These are phyloP conservation scores for Dendrobium catenatum DNA, from an alignment of 106 monocot species.

Conservation along the genomic window DNA sequence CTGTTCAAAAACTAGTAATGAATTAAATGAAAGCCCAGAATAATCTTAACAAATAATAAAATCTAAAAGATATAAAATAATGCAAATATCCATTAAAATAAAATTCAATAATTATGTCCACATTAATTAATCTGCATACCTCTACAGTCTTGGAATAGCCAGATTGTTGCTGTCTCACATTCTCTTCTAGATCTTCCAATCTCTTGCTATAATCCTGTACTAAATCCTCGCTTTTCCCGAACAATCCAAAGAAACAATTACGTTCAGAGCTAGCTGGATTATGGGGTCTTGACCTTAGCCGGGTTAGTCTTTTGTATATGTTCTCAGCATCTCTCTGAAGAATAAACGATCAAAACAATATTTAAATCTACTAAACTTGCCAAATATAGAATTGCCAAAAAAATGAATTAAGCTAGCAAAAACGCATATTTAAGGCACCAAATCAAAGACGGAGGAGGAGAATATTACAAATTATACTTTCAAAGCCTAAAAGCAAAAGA, in stretches of 20 bases:
- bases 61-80: neutral
- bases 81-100: neutral
- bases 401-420: neutral
- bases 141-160: slow-evolving; percentile 29
- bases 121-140: slow-evolving; percentile 22
- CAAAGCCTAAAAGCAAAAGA: neutral
- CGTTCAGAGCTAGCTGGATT: slow-evolving; percentile 15
- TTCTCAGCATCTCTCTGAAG: slow-evolving; percentile 59
- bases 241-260: slow-evolving; percentile 46
- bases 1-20: neutral
- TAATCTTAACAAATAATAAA: neutral
- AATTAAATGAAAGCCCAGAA: neutral
- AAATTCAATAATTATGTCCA: neutral
- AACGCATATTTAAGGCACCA: neutral
- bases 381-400: neutral
- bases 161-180: slow-evolving; percentile 68
- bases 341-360: neutral
- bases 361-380: neutral
- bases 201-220: slow-evolving; percentile 41
- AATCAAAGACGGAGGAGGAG: neutral
- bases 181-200: slow-evolving; percentile 73
- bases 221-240: slow-evolving; percentile 36
- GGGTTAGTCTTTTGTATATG: slow-evolving; percentile 49
- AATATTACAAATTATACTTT: neutral
- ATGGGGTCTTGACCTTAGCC: slow-evolving; percentile 37